Percentiles rank a stretch among this genome's conserved stretches.
phyloP scores from a whole-genome alignment of 2,329 filamentous ascomycete genomes.

The Trichoderma harzianum region DNA sequence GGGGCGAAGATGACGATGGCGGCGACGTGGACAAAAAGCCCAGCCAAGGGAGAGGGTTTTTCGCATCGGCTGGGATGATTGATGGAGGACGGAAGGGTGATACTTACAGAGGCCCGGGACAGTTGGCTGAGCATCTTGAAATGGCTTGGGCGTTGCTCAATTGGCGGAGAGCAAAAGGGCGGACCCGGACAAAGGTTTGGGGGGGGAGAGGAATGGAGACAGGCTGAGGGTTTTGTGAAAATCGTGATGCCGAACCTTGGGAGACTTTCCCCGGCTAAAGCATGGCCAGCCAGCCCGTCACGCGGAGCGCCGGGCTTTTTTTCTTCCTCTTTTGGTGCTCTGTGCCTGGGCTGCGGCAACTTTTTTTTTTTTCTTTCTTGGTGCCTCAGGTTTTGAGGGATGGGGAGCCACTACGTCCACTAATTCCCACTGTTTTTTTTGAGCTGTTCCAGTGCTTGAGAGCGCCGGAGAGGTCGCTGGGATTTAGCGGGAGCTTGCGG shows the following conservation, averaged over 20 bases:
- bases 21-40: not conserved
- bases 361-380: conserved; percentile 14
- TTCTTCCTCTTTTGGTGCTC: not conserved
- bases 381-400: conserved; percentile 27
- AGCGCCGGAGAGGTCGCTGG: not conserved
- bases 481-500: not conserved
- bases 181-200: not conserved
- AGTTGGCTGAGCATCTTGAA: conserved; percentile 54
- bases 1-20: conserved; percentile 21
- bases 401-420: not conserved
- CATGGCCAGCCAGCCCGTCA: not conserved
- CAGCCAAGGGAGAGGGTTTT: not conserved
- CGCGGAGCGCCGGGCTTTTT: conserved; percentile 15
- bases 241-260: conserved; percentile 37
- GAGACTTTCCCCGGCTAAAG: conserved; percentile 23
- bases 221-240: conserved; percentile 46
- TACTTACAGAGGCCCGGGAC: conserved; percentile 55
- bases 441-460: not conserved
- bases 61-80: not conserved
- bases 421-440: not conserved
- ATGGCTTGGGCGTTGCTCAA: conserved; percentile 43
- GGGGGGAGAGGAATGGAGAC: conserved; percentile 21
- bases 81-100: not conserved
- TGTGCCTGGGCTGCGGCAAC: not conserved
- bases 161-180: conserved; percentile 22